Evolutionary conservation across 2,329 filamentous ascomycete genomes (phyloP).

Genomic region (Zasmidium cellare): DNA sequence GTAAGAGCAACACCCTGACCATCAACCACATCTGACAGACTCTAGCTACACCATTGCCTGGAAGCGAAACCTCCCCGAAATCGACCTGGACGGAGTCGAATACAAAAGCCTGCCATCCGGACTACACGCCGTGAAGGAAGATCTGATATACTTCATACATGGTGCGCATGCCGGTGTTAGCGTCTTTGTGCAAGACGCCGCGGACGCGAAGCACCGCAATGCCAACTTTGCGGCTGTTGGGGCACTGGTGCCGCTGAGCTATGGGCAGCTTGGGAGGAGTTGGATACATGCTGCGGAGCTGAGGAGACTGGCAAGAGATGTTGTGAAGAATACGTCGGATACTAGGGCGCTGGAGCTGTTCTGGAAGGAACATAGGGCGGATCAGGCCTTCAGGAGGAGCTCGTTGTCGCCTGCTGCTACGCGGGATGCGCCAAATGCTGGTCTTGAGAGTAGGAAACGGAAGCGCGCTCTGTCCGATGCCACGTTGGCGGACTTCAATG

Average conservation of each 20-base stretch:
- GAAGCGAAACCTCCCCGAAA: slow-evolving; percentile 70
- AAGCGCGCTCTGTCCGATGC: slow-evolving; percentile 35
- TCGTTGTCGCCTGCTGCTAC: slow-evolving; percentile 7
- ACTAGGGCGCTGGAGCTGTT: slow-evolving; percentile 71
- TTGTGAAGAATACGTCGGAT: slow-evolving; percentile 63
- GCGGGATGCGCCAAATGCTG: slow-evolving; percentile 25
- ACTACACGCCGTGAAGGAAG: slow-evolving; percentile 81
- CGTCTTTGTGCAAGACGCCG: slow-evolving; percentile 83
- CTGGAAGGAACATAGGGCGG: slow-evolving; percentile 66
- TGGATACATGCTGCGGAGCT: slow-evolving; percentile 84
- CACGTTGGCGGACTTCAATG: slow-evolving; percentile 61
- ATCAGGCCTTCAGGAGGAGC: slow-evolving; percentile 13
- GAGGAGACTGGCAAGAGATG: slow-evolving; percentile 70
- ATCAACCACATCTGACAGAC: slow-evolving; percentile 2
- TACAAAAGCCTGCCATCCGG: slow-evolving; percentile 96
- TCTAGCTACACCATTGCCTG: slow-evolving; percentile 77
- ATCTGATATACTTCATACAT: slow-evolving; percentile 91
- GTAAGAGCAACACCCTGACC: slow-evolving; percentile 11
- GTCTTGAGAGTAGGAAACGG: slow-evolving; percentile 18
- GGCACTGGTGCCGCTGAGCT: slow-evolving; percentile 82
- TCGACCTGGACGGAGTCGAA: slow-evolving; percentile 77
- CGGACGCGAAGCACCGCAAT: slow-evolving; percentile 76
- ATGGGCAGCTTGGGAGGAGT: slow-evolving; percentile 79
- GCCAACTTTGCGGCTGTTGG: slow-evolving; percentile 93
- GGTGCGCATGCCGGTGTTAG: slow-evolving; percentile 79